Conservation (phyloP, 768 basidiomycete genomes). For the Termitomyces sp. region DNA sequence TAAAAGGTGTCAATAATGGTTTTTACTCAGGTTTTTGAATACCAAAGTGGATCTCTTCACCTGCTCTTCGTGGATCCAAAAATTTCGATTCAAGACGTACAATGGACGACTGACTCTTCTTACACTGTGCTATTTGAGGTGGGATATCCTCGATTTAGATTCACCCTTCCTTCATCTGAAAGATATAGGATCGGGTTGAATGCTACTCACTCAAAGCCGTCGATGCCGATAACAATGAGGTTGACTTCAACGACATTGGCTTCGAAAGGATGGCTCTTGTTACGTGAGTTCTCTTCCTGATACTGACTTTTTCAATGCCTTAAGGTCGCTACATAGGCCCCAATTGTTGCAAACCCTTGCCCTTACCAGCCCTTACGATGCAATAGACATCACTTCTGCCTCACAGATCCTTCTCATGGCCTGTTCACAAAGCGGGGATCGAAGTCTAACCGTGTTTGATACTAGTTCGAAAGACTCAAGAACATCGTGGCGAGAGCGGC, state of each 20-base stretch:
- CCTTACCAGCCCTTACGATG: slow-evolving; percentile 13
- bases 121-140: slow-evolving; percentile 42
- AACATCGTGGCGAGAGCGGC: slow-evolving; percentile 25
- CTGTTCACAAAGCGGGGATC: slow-evolving; percentile 11
- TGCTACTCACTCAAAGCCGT: slow-evolving; percentile 29
- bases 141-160: not conserved
- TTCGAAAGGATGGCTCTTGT: slow-evolving; percentile 4
- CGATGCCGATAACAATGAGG: slow-evolving; percentile 31
- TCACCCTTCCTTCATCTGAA: not conserved
- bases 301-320: not conserved
- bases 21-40: slow-evolving; percentile 35
- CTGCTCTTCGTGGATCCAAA: slow-evolving; percentile 25
- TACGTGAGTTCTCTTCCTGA: slow-evolving; percentile 3
- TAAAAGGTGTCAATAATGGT: not conserved
- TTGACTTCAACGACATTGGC: slow-evolving; percentile 5
- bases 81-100: slow-evolving; percentile 24
- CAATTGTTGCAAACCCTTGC: slow-evolving; percentile 17
- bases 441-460: slow-evolving; percentile 5
- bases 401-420: slow-evolving; percentile 19
- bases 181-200: slow-evolving; percentile 36
- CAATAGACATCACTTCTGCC: slow-evolving; percentile 17
- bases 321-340: slow-evolving; percentile 1
- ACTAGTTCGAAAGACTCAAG: slow-evolving; percentile 2
- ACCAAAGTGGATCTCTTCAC: slow-evolving; percentile 23
- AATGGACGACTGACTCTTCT: slow-evolving; percentile 36